Base-by-base conservation (phyloP, 495 filamentous ascomycete species). In the Neurospora tetrasperma region DNA sequence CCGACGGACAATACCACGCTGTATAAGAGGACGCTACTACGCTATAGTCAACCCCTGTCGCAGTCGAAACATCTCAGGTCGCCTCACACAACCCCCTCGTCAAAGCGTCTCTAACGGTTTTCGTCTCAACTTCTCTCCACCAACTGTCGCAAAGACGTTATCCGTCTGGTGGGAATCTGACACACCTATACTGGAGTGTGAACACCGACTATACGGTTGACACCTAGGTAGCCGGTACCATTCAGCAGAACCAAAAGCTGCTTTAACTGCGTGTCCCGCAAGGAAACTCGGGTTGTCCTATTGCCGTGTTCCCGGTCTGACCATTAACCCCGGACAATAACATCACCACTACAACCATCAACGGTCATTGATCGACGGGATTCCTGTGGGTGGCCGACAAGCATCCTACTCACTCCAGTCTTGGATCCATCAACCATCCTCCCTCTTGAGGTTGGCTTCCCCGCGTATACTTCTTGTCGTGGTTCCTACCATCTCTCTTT, bases 31-130 rank as follows among this genome's bases (percentile, higher is more conserved):
- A 8, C 54, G 54, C 54, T 62, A 62, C 54, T 27, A 62, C 23
- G 54, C 54, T 62, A 62, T 35, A 62, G 23, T 18, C 54, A 9
- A 75, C 78, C 81, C 80, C 79, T 83, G 82, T 81, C 81, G 31
- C 62, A 75, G 71, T 54, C 79, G 82, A 85, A 83, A 82, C 82
- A 73, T 69, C 27, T 79, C 76, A 79, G 74, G 78, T 79, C 75
- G 72, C 78, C 76, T 74, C 59, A 74, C 73, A 40, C 59, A 74
- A 23, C 71, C 73, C 75, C 80, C 75, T 73, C 54, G 78, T 80
- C 80, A 79, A 78, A 79, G 78, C 82, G 75, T 75, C 80, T 82
- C 80, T 82, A 81, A 85, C 83, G 81, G 27, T 69, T 66, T 78
- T 75, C 80, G 83, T 85, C 83, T 85, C 83, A 84, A 83, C 80